Percentiles rank a stretch among this genome's conserved stretches.
These are phyloP conservation scores for Acacia concinna DNA, from an alignment of 331 rosid genomes.

Conservation along the genomic window DNA sequence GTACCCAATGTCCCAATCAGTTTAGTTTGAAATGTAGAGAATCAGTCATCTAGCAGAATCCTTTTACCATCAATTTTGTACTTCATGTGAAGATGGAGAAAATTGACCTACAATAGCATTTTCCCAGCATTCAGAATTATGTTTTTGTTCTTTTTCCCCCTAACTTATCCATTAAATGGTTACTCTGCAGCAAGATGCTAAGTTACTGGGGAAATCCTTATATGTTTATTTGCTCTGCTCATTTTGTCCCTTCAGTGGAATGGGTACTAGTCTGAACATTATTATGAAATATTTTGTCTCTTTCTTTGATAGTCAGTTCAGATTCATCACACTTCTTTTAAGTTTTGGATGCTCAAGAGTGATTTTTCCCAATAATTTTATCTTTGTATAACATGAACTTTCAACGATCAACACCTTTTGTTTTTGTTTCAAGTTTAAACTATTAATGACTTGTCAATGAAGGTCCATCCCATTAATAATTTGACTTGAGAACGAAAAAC, in stretches of 20 bases:
- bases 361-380: too few relatives aligned
- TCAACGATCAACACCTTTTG: neutral
- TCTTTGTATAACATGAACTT: neutral
- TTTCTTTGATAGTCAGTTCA: neutral
- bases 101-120: neutral
- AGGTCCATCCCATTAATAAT: neutral
- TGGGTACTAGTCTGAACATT: neutral
- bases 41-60: neutral
- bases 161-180: neutral
- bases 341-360: too few relatives aligned
- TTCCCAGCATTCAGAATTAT: neutral
- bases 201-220: too few relatives aligned
- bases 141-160: neutral
- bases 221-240: too few relatives aligned
- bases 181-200: too few relatives aligned
- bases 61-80: neutral
- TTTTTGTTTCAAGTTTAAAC: neutral
- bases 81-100: neutral
- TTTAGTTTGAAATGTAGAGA: neutral
- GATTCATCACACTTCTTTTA: neutral
- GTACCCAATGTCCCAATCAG: neutral
- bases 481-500: neutral
- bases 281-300: neutral
- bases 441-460: neutral
- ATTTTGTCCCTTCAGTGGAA: too few relatives aligned